phyloP scores from a whole-genome alignment of 148 eudicot species.

The Rhododendron mucronatum region DNA sequence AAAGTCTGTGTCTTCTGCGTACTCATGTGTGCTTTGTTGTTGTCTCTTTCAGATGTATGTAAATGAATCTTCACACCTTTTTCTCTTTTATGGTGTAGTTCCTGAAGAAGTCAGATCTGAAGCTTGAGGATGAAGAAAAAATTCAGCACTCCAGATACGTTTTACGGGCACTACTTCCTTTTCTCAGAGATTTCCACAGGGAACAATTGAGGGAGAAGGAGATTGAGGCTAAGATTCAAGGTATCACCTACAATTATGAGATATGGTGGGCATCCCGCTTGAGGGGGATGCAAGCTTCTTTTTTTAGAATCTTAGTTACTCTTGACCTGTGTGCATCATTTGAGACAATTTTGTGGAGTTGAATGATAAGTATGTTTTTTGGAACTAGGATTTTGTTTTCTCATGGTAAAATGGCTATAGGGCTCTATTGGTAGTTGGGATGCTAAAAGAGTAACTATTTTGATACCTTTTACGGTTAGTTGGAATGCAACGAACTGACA shows the following conservation, averaged over 20 bases:
- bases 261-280: not conserved
- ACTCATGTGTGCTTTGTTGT: not conserved
- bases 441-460: not conserved
- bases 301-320: not conserved
- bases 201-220: slow-evolving; percentile 34
- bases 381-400: not conserved
- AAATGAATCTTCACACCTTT: not conserved
- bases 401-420: not conserved
- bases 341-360: not conserved
- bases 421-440: not conserved
- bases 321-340: not conserved
- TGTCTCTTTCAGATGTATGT: not conserved
- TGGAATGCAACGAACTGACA: not conserved
- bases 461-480: not conserved
- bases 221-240: slow-evolving; percentile 40
- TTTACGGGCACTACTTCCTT: slow-evolving; percentile 25
- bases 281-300: not conserved
- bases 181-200: slow-evolving; percentile 26
- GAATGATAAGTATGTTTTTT: not conserved
- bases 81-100: slow-evolving; percentile 10
- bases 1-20: slow-evolving; percentile 15
- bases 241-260: slow-evolving; percentile 10
- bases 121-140: slow-evolving; percentile 8
- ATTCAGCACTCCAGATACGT: slow-evolving; percentile 23
- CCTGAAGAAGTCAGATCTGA: not conserved